Evolutionary conservation across 2,329 filamentous ascomycete genomes (phyloP).

Genomic region (Thelonectria olida): DNA sequence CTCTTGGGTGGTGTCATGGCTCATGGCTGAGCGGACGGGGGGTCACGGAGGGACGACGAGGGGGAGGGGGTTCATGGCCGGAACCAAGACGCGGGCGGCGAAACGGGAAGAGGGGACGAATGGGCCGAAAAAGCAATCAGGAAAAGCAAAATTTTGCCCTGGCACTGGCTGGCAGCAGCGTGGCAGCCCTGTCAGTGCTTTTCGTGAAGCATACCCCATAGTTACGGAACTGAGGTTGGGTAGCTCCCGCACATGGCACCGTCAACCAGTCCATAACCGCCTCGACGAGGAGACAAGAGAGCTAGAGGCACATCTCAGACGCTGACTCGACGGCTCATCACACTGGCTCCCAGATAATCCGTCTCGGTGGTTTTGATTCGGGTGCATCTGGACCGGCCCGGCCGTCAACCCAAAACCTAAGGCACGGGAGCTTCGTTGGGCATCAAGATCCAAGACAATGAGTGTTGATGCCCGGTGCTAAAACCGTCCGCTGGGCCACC

Average conservation of each 20-base stretch:
- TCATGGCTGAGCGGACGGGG: conserved; percentile 30
- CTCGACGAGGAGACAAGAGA: neutral
- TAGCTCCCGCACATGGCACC: neutral
- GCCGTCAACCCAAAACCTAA: conserved; percentile 33
- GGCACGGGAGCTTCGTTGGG: conserved; percentile 34
- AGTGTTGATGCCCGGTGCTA: conserved; percentile 22
- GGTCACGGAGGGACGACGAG: neutral
- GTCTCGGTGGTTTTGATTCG: conserved; percentile 31
- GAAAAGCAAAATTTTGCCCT: conserved; percentile 23
- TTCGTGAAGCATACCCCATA: conserved; percentile 4
- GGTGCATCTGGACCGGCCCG: conserved; percentile 40
- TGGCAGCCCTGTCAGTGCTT: conserved; percentile 25
- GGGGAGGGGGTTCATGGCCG: conserved; percentile 27
- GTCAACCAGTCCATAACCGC: neutral
- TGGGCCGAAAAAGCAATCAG: conserved; percentile 21
- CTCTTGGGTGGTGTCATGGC: conserved; percentile 36
- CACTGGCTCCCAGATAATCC: conserved; percentile 23
- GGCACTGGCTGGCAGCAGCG: conserved; percentile 11
- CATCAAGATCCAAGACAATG: conserved; percentile 36
- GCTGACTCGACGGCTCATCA: conserved; percentile 13
- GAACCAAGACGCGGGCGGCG: conserved; percentile 32
- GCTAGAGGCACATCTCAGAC: conserved; percentile 3
- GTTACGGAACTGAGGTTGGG: conserved; percentile 4
- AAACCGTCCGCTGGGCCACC: conserved; percentile 28
- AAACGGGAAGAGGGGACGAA: conserved; percentile 24